A percentile compares a stretch with the other conserved stretches of the same genome.
These are phyloP conservation scores for Termitomyces heimii DNA, from an alignment of 768 basidiomycete genomes.

Conservation along the genomic window DNA sequence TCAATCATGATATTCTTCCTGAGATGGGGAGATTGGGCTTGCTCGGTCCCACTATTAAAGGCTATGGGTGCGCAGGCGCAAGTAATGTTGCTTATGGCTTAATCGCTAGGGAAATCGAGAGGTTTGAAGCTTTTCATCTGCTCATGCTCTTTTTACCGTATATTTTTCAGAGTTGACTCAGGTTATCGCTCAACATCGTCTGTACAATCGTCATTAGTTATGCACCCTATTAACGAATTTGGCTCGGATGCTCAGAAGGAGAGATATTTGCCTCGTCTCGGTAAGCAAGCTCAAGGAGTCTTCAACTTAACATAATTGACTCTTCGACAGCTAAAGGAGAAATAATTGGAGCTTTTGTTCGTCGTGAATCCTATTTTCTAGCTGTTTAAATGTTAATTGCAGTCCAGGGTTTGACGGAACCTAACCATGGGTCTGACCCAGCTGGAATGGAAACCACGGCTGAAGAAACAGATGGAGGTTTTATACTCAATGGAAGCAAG, in stretches of 20 bases:
- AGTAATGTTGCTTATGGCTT: constrained; percentile 92
- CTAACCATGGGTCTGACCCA: constrained; percentile 95
- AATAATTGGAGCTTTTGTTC: constrained; percentile 86
- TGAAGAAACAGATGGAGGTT: constrained; percentile 80
- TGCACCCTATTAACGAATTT: constrained; percentile 91
- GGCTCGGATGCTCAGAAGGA: constrained; percentile 89
- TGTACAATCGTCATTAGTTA: constrained; percentile 93
- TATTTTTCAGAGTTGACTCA: constrained; percentile 71
- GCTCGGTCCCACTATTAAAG: constrained; percentile 87
- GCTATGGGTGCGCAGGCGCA: constrained; percentile 91
- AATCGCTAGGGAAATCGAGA: constrained; percentile 89
- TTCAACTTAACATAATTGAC: not conserved
- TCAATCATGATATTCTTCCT: constrained; percentile 66
- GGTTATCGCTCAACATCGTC: constrained; percentile 94
- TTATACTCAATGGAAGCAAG: constrained; percentile 84
- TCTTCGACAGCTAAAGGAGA: constrained; percentile 65
- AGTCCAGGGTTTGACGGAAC: constrained; percentile 84
- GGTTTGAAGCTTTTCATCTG: constrained; percentile 35
- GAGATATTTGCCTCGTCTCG: constrained; percentile 81
- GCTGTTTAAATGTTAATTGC: not conserved
- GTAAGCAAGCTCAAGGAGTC: constrained; percentile 26
- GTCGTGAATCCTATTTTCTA: constrained; percentile 29
- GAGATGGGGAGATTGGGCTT: constrained; percentile 94
- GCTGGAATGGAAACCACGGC: constrained; percentile 97
- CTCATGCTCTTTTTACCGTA: not conserved